A percentile compares a stretch with the other conserved stretches of the same genome.
Evolutionary conservation across 805 yeast species (phyloP).

Genomic region (Saccharomyces jurei): DNA sequence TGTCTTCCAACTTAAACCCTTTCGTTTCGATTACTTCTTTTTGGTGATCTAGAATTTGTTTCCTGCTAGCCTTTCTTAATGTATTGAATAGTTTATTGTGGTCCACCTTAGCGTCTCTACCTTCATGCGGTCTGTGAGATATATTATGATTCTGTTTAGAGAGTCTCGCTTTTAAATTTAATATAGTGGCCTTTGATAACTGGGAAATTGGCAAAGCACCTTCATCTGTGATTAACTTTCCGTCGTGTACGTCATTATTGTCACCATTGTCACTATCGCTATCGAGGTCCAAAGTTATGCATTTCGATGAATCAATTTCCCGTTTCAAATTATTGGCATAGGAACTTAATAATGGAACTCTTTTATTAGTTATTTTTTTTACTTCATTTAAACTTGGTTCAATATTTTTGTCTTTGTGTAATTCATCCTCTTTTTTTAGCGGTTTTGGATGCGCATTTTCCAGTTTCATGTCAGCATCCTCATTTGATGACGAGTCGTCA

Average conservation of each 20-base stretch:
- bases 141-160: constrained; percentile 19
- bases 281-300: constrained; percentile 15
- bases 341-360: constrained; percentile 4
- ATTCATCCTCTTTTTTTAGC: neutral
- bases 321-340: constrained; percentile 18
- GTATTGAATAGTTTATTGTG: constrained; percentile 29
- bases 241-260: neutral
- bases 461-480: neutral
- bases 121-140: neutral
- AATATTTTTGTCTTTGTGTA: neutral
- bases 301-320: constrained; percentile 6
- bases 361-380: neutral
- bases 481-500: constrained; percentile 11
- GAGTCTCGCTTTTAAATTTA: constrained; percentile 31
- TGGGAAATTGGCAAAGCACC: constrained; percentile 10
- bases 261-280: constrained; percentile 11
- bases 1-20: constrained; percentile 34
- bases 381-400: neutral
- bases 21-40: constrained; percentile 40
- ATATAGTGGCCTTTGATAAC: constrained; percentile 29
- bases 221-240: neutral
- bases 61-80: constrained; percentile 38
- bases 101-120: constrained; percentile 10
- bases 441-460: neutral
- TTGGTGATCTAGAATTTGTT: constrained; percentile 43